Base-by-base conservation (phyloP, 1,139 yeast genomes). In the Hemisphaericaspora xylanilytica region DNA sequence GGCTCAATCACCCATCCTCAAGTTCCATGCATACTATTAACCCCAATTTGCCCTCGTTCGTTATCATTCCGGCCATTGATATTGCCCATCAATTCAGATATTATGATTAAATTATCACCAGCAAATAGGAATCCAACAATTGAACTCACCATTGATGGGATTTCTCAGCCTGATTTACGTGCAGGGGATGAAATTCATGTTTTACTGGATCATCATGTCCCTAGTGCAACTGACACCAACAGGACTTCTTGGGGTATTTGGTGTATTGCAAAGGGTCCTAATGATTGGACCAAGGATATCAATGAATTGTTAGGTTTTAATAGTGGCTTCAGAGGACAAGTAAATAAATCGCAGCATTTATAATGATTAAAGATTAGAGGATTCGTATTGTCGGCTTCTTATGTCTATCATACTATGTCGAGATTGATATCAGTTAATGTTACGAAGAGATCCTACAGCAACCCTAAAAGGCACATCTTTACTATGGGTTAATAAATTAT, bases 1-100 rank as follows among this genome's bases (percentile, higher is more conserved):
- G 97, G 97, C 1, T 81, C 96, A 9, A 90, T 90, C 42, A 92
- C 87, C 1, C 95, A 90, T 48, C 97, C 97, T 0, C 66, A 81
- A 36, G 95, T 90, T 3, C 84, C 89, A 12, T 84, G 95, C 44
- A 82, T 88, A 7, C 63, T 89, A 39, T 63, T 89, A 28, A 86
- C 96, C 0, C 97, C 97, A 6, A 87, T 90, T 35, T 89, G 97
- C 55, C 89, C 97, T 3, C 67, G 96, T 42, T 85, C 95, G 15
- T 67, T 90, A 27, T 84, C 94, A 18, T 90, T 89, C 58, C 67
- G 97, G 51, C 97, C 97, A 2, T 65, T 89, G 35, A 74, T 90
- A 10, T 68, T 90, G 41, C 97, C 97, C 0, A 69, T 81, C 21
- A 74, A 81, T 4, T 76, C 87, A 8, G 82, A 80, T 45, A 80